These are phyloP conservation scores for Angomonas ambiguus DNA, from an alignment of 208 protist genomes.

Conservation along the genomic window DNA sequence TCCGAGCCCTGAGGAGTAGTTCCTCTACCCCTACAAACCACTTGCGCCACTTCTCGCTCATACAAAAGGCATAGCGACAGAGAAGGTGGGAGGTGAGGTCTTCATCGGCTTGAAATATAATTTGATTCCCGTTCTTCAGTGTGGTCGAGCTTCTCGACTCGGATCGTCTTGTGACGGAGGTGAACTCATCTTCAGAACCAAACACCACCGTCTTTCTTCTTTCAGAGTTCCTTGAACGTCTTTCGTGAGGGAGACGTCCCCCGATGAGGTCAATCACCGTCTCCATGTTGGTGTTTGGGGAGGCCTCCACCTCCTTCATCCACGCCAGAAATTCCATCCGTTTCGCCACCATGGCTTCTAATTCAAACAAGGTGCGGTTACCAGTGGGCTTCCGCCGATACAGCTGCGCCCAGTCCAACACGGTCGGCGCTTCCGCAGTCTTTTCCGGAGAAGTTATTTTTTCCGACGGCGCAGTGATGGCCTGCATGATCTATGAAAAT, in stretches of 20 bases:
- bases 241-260: constrained; percentile 56
- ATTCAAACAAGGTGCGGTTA: constrained; percentile 71
- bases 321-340: constrained; percentile 86
- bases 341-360: constrained; percentile 82
- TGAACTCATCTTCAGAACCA: not conserved
- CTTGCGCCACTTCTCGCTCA: constrained; percentile 86
- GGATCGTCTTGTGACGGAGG: constrained; percentile 23
- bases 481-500: constrained; percentile 25
- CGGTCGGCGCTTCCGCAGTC: constrained; percentile 2
- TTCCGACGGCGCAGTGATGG: constrained; percentile 18
- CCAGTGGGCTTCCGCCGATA: constrained; percentile 58
- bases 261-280: constrained; percentile 63
- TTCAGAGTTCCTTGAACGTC: constrained; percentile 23
- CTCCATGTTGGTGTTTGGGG: constrained; percentile 44
- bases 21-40: constrained; percentile 82
- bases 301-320: constrained; percentile 75
- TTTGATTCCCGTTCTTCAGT: constrained; percentile 7
- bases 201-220: constrained; percentile 16
- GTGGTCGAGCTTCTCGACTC: constrained; percentile 24
- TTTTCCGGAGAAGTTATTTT: not conserved
- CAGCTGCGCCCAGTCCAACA: constrained; percentile 65
- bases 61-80: constrained; percentile 87
- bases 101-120: constrained; percentile 75
- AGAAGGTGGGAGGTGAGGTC: constrained; percentile 78
- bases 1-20: constrained; percentile 69